Percentiles rank a stretch among this genome's conserved stretches.
Evolutionary conservation across 768 basidiomycete species (phyloP).

Genomic region (Phlebiopsis gigantea): DNA sequence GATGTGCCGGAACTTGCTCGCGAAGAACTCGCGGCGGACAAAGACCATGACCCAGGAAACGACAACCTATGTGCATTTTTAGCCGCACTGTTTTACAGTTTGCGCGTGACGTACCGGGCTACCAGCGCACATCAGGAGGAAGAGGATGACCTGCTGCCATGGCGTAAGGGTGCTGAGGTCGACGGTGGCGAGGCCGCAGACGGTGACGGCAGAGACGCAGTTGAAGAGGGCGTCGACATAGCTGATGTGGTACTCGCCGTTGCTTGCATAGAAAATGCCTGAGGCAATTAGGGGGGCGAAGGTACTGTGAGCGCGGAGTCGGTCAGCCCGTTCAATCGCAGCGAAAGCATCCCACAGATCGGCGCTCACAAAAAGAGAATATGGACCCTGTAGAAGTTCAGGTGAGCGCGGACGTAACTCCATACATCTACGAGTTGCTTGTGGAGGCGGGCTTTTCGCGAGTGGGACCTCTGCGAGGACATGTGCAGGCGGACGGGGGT

Average conservation of each 20-base stretch:
- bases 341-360: not conserved
- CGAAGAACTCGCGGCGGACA: conserved; percentile 71
- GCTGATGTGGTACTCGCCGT: conserved; percentile 62
- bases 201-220: conserved; percentile 72
- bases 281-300: conserved; percentile 77
- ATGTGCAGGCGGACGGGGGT: not conserved
- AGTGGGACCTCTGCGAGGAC: not conserved
- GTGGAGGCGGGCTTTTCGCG: conserved; percentile 1
- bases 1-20: conserved; percentile 58
- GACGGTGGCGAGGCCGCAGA: conserved; percentile 70
- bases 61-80: conserved; percentile 44
- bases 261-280: conserved; percentile 77
- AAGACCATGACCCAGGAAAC: conserved; percentile 85
- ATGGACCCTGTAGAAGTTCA: conserved; percentile 48
- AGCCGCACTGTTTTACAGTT: not conserved
- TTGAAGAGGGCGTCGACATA: conserved; percentile 79
- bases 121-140: conserved; percentile 75
- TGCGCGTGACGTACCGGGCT: conserved; percentile 52
- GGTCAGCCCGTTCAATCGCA: not conserved
- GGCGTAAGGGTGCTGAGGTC: conserved; percentile 63
- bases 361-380: conserved; percentile 35
- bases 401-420: conserved; percentile 21
- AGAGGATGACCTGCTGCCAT: conserved; percentile 67
- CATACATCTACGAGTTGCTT: conserved; percentile 17
- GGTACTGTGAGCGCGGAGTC: conserved; percentile 38